These are phyloP conservation scores for Saccharomycopsis fibuligera DNA, from an alignment of 805 yeast genomes.

Conservation along the genomic window DNA sequence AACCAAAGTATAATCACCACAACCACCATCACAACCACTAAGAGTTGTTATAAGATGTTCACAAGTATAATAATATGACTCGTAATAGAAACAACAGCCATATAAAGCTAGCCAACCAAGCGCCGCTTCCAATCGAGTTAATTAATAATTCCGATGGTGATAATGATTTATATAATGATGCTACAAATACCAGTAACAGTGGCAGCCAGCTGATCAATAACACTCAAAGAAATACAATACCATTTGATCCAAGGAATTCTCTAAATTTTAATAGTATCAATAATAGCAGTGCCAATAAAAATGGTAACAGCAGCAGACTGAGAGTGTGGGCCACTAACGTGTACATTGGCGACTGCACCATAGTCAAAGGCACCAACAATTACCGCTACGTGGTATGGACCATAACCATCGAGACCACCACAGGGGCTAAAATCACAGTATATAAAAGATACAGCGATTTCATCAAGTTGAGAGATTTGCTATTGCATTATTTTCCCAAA, in stretches of 20 bases:
- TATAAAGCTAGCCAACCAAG: slow-evolving; percentile 14
- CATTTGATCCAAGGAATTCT: neutral
- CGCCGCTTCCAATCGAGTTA: slow-evolving; percentile 14
- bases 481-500: slow-evolving; percentile 18
- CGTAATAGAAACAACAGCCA: neutral
- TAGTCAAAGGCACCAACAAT: slow-evolving; percentile 13
- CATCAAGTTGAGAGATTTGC: slow-evolving; percentile 12
- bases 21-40: too few species aligned
- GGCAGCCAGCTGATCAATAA: too few species aligned
- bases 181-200: neutral
- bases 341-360: slow-evolving; percentile 20
- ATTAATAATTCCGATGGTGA: neutral
- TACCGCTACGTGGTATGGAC: slow-evolving; percentile 20
- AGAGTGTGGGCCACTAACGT: slow-evolving; percentile 17
- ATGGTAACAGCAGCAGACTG: neutral
- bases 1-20: too few species aligned
- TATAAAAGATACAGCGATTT: slow-evolving; percentile 21
- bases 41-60: too few species aligned
- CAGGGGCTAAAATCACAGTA: slow-evolving; percentile 12
- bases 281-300: neutral
- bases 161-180: neutral
- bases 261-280: neutral
- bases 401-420: slow-evolving; percentile 16
- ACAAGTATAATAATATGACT: too few species aligned
- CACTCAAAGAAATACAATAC: neutral